A percentile compares a stretch with the other conserved stretches of the same genome.
Evolutionary conservation across 768 basidiomycete genomes (phyloP).

Genomic region (Lactarius evosmus): DNA sequence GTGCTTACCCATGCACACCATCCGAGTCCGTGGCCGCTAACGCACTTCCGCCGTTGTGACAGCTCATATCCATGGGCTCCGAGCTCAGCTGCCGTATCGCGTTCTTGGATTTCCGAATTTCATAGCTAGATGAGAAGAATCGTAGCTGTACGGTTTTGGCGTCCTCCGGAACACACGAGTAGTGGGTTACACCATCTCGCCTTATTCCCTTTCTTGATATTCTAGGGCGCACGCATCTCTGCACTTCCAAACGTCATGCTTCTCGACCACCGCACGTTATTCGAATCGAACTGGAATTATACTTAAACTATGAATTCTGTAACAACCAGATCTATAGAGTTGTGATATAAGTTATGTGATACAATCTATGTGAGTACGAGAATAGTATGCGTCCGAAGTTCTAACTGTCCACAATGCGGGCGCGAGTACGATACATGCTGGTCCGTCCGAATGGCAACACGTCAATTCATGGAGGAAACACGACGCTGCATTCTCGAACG

Average conservation of each 20-base stretch:
- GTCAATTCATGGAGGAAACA: not conserved
- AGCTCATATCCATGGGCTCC: not conserved
- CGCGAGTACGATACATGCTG: constrained; percentile 17
- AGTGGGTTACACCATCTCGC: not conserved
- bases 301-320: constrained; percentile 11
- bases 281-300: constrained; percentile 13
- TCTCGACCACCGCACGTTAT: constrained; percentile 18
- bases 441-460: constrained; percentile 15
- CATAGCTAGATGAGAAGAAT: not conserved
- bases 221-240: not conserved
- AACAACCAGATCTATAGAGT: constrained; percentile 8
- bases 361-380: constrained; percentile 16
- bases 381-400: not conserved
- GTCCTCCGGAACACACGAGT: not conserved
- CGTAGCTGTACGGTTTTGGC: constrained; percentile 16
- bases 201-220: constrained; percentile 8
- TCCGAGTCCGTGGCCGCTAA: not conserved
- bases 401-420: constrained; percentile 7
- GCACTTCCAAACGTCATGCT: constrained; percentile 11
- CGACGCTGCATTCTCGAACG: constrained; percentile 5
- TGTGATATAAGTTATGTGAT: constrained; percentile 20
- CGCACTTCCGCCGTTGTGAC: not conserved
- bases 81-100: constrained; percentile 18
- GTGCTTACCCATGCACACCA: not conserved
- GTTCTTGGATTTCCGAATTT: constrained; percentile 2